A percentile compares a stretch with the other conserved stretches of the same genome.
Evolutionary conservation across 257 asterid genomes (phyloP).

Genomic region (Knoxia roxburghii): DNA sequence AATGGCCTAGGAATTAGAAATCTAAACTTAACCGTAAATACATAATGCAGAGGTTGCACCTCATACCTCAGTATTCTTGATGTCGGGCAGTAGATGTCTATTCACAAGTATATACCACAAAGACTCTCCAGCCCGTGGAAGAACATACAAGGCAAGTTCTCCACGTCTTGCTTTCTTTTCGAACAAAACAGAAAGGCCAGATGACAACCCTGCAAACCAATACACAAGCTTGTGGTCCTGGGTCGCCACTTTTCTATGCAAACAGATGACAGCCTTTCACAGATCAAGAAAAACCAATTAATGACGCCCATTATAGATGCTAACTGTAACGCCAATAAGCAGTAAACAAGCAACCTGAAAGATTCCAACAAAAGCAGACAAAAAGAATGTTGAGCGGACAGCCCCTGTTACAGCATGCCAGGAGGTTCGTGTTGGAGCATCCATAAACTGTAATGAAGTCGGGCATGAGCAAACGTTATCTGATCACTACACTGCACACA

Average conservation of each 20-base stretch:
- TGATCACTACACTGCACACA: background rate
- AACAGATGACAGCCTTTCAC: constrained; percentile 79
- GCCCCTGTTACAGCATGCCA: constrained; percentile 86
- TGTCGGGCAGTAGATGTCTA: constrained; percentile 74
- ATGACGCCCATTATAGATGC: constrained; percentile 16
- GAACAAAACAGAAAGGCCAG: constrained; percentile 85
- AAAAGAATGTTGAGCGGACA: constrained; percentile 86
- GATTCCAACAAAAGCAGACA: constrained; percentile 94
- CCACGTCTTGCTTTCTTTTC: constrained; percentile 98
- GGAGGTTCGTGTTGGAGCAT: constrained; percentile 81
- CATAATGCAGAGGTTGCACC: background rate
- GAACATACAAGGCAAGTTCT: constrained; percentile 91
- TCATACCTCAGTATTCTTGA: constrained; percentile 88
- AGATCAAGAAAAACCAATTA: constrained; percentile 32
- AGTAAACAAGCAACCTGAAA: constrained; percentile 64
- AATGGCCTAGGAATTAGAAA: background rate
- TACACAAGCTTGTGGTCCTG: constrained; percentile 94
- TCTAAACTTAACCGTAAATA: background rate
- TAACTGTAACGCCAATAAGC: constrained; percentile 14
- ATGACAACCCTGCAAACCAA: constrained; percentile 87
- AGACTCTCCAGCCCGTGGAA: constrained; percentile 97
- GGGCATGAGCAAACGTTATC: constrained; percentile 6
- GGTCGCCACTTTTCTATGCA: constrained; percentile 79
- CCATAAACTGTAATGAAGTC: constrained; percentile 64
- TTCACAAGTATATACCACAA: constrained; percentile 91